A percentile compares a stretch with the other conserved stretches of the same genome.
phyloP scores from a whole-genome alignment of 441 rosid species.

The Macaranga tanarius region DNA sequence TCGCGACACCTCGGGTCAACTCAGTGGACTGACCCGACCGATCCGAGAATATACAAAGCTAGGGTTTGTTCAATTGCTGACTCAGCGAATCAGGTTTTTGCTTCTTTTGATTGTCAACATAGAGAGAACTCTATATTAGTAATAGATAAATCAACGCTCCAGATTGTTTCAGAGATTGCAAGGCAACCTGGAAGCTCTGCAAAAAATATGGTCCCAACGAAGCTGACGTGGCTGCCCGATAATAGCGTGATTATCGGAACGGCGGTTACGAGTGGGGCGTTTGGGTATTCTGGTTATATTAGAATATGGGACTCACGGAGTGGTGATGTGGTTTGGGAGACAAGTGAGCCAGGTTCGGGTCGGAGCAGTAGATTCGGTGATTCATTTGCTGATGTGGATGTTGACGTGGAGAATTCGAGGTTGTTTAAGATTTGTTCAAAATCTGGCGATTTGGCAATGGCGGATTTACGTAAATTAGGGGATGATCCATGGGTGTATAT shows the following conservation, averaged over 20 bases:
- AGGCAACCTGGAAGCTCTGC: slow-evolving; percentile 70
- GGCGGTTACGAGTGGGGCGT: slow-evolving; percentile 58
- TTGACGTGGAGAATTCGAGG: slow-evolving; percentile 46
- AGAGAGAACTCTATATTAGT: slow-evolving; percentile 63
- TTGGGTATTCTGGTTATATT: slow-evolving; percentile 83
- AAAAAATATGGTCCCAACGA: slow-evolving; percentile 58
- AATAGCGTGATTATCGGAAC: slow-evolving; percentile 50
- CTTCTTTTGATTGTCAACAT: slow-evolving; percentile 76
- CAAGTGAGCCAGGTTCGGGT: slow-evolving; percentile 90
- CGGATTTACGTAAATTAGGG: slow-evolving; percentile 70
- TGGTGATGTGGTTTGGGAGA: slow-evolving; percentile 69
- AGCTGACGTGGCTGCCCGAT: slow-evolving; percentile 62
- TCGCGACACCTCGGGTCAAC: slow-evolving; percentile 58
- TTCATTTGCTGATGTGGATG: slow-evolving; percentile 76
- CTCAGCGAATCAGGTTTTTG: slow-evolving; percentile 52
- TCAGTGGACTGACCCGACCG: slow-evolving; percentile 75
- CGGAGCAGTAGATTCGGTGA: slow-evolving; percentile 89
- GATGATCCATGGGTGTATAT: slow-evolving; percentile 92
- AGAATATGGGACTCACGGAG: slow-evolving; percentile 81
- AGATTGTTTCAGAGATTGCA: slow-evolving; percentile 50
- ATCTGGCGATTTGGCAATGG: slow-evolving; percentile 86
- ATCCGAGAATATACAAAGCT: slow-evolving; percentile 84
- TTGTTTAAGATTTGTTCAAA: slow-evolving; percentile 82
- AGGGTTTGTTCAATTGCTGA: slow-evolving; percentile 55
- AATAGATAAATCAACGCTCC: slow-evolving; percentile 76